Evolutionary conservation across 805 yeast genomes (phyloP), one percentile per base, ranked within the genome.

Genomic region (Candida bentonensis): DNA sequence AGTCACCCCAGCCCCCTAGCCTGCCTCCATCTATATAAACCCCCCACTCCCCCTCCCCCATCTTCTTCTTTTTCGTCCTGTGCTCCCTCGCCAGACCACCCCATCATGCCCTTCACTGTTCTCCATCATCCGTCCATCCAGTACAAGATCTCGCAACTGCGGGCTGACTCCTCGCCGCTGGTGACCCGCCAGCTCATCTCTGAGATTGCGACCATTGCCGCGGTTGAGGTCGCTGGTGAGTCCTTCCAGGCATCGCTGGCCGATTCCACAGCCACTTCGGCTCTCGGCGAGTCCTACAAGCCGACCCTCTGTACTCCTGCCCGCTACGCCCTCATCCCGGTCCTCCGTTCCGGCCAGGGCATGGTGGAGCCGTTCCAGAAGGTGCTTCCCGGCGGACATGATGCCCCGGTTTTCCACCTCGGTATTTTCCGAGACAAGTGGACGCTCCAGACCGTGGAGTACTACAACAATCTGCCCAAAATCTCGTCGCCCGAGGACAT

Each of bases 381-480:
- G 20, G 43, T 56, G 40, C 48, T 60, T 26, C 64, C 64, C 2
- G 48, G 48, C 43, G 52, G 49, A 22, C 17, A 30, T n/a, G 52
- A 49, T 21, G 58, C 49, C 15, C 57, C 62, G 3, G 52, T 57
- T n/a, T 57, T 51, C 46, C 61, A 60, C 41, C 45, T 60, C n/a
- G 64, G 64, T 3, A 47, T 59, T 34, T 59, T 54, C 47, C 50
- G 64, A 1, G 64, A 59, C 23, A 52, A 58, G 47, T 30, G 50
- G 40, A 47, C 61, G 4, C 48, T 59, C 15, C 45, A 51, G 17
- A 62, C 64, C 20, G 53, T 59, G 15, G 64, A 59, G 43, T 59
- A 59, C 51, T 59, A 59, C 49, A 59, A 59, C 49, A 57, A 58
- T 48, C 53, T 59, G 40, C 64, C 64, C 4, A 46, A 25, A 13